phyloP scores from a whole-genome alignment of 2,329 filamentous ascomycete species.

The Talaromyces sp. region DNA sequence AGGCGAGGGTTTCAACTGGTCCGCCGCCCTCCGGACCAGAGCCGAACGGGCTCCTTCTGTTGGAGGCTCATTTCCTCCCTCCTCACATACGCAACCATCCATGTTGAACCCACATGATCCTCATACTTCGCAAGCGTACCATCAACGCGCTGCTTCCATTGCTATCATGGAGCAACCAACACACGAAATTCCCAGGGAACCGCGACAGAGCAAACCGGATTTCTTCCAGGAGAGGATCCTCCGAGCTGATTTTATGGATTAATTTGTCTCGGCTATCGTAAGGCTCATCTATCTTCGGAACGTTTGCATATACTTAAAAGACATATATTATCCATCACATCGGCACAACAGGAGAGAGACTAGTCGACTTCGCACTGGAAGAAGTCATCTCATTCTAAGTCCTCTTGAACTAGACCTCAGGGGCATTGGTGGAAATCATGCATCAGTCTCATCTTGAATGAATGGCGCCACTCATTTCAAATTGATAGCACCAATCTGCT shows the following conservation, averaged over 20 bases:
- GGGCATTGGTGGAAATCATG: neutral
- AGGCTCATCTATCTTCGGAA: constrained; percentile 2
- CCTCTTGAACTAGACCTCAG: neutral
- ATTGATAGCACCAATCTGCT: neutral
- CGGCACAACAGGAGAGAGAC: neutral
- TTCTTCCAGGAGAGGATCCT: constrained; percentile 95
- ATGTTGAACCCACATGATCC: constrained; percentile 17
- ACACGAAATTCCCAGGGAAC: constrained; percentile 42
- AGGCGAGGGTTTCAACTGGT: constrained; percentile 97
- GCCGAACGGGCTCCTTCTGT: constrained; percentile 68
- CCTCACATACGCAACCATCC: constrained; percentile 32
- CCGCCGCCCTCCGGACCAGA: constrained; percentile 86
- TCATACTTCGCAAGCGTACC: constrained; percentile 41
- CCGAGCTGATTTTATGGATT: constrained; percentile 98
- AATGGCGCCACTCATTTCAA: neutral
- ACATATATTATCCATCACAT: neutral
- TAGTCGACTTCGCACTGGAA: neutral
- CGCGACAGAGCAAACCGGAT: constrained; percentile 68
- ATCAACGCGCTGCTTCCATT: constrained; percentile 39
- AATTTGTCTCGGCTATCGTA: constrained; percentile 19
- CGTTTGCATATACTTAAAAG: neutral
- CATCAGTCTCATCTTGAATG: neutral
- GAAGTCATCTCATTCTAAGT: neutral
- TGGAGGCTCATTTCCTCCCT: constrained; percentile 27
- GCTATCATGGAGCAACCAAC: constrained; percentile 54